Base-by-base conservation (phyloP, 1,284 basidiomycete genomes). In the Lignosus rhinocerotis region DNA sequence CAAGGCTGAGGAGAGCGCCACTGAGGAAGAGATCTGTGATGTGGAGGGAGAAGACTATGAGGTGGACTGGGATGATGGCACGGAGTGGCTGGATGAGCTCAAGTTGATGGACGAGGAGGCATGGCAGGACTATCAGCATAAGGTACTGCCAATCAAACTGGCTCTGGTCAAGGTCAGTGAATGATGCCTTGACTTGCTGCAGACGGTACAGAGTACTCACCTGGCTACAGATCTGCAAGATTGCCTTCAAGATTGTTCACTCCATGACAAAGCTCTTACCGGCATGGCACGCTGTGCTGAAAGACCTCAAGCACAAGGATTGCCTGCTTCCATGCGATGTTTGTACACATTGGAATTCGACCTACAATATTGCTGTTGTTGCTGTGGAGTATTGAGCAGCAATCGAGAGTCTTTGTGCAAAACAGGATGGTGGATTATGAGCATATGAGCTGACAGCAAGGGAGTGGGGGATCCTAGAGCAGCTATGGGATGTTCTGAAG, bases 261-360 rank as follows among this genome's bases (percentile, higher is more conserved):
- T 77, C 72, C 0, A 69, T 67, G 0, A 78, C 74, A 2, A 59
- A 66, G 12, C 55, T 74, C 8, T 67, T 76, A 0, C 75, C 73
- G 0, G 58, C 52, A 0, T 77, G 75, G 75, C 39, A 65, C 0
- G 30, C 39, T 1, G 44, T 56, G 2, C 21, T 73, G 3, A 39
- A 60, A 0, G 44, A 46, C 2, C 6, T 45, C 19, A n/a, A 30
- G 19, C 41, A 73, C 10, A 10, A 32, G 0, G 19, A 56, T 0
- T 44, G 55, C 1, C 58, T 67, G 3, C 69, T 76, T 34, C 74
- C 64, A 2, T 56, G 55, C 9, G 64, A 63, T 43, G 64, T 65
- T 2, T 12, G 31, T 21, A 65, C 61, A 0, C 46, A 56, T 0
- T 65, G 63, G 63, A 65, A 65, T 39, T 65, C 59, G 6, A 72